Conservation (phyloP, 2,329 filamentous ascomycete species). For the Aspergillus pseudoglaucus region DNA sequence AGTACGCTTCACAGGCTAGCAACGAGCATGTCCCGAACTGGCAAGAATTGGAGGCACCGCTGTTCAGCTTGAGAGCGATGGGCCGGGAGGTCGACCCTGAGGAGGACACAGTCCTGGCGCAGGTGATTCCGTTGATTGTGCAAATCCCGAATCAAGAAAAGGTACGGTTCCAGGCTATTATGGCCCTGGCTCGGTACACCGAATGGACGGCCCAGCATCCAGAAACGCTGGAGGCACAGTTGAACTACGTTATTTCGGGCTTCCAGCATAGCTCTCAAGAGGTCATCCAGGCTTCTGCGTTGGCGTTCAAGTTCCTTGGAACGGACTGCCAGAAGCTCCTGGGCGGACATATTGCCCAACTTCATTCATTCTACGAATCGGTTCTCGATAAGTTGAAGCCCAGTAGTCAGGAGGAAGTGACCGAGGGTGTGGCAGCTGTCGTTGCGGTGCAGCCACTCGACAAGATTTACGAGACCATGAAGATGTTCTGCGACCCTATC, state of each 20-base stretch:
- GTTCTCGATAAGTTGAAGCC: constrained; percentile 80
- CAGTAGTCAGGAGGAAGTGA: constrained; percentile 88
- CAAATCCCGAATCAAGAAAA: constrained; percentile 95
- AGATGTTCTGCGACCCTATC: constrained; percentile 88
- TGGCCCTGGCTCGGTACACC: constrained; percentile 93
- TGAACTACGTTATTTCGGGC: constrained; percentile 90
- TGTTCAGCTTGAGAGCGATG: constrained; percentile 94
- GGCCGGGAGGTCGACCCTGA: constrained; percentile 91
- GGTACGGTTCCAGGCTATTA: constrained; percentile 95
- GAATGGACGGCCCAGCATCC: constrained; percentile 96
- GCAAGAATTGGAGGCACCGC: constrained; percentile 90
- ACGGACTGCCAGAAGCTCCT: constrained; percentile 86
- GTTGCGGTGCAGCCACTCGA: constrained; percentile 76
- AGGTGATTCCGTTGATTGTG: constrained; percentile 87
- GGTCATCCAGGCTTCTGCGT: constrained; percentile 81
- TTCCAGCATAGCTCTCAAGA: constrained; percentile 86
- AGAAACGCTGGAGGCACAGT: constrained; percentile 83
- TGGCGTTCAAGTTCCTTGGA: constrained; percentile 96
- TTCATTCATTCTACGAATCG: constrained; percentile 88
- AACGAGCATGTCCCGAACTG: constrained; percentile 77
- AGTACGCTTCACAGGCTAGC: constrained; percentile 69
- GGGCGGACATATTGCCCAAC: constrained; percentile 71
- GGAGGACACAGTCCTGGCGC: constrained; percentile 78
- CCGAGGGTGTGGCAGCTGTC: constrained; percentile 88
- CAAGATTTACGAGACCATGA: constrained; percentile 77